Conservation (phyloP, 169 alveolate species). For the Plasmodium vivax region DNA sequence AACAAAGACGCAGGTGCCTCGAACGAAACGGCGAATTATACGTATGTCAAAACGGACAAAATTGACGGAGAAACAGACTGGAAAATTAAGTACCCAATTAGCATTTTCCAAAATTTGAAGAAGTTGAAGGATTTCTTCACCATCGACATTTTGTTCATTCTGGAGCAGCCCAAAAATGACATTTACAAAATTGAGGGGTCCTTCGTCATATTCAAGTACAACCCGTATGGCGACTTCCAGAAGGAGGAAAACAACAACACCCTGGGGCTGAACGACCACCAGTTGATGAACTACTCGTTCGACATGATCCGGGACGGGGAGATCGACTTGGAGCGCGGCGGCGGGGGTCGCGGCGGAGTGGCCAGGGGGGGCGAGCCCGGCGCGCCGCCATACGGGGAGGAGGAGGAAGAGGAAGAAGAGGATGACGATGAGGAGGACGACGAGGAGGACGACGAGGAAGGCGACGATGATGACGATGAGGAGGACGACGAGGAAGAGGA, state of each 20-base stretch:
- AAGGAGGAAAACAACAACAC: constrained; percentile 34
- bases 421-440: constrained; percentile 5
- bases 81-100: constrained; percentile 96
- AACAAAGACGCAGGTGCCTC: constrained; percentile 10
- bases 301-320: constrained; percentile 14
- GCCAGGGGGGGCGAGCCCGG: not conserved
- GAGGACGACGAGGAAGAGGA: constrained; percentile 24
- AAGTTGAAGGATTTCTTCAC: constrained; percentile 80
- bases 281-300: constrained; percentile 24
- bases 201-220: constrained; percentile 79
- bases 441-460: not conserved
- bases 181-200: constrained; percentile 91
- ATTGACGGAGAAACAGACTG: constrained; percentile 99
- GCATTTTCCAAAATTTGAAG: constrained; percentile 85
- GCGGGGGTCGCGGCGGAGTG: not conserved
- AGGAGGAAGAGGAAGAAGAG: constrained; percentile 44
- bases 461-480: not conserved
- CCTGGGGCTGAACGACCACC: not conserved
- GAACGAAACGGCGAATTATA: constrained; percentile 81
- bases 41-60: constrained; percentile 97
- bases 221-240: constrained; percentile 63
- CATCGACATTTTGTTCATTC: constrained; percentile 80
- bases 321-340: not conserved
- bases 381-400: not conserved
- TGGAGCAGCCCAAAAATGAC: constrained; percentile 91